Base-by-base conservation (phyloP, 208 protist species). In the Trypanosoma platydactyli region DNA sequence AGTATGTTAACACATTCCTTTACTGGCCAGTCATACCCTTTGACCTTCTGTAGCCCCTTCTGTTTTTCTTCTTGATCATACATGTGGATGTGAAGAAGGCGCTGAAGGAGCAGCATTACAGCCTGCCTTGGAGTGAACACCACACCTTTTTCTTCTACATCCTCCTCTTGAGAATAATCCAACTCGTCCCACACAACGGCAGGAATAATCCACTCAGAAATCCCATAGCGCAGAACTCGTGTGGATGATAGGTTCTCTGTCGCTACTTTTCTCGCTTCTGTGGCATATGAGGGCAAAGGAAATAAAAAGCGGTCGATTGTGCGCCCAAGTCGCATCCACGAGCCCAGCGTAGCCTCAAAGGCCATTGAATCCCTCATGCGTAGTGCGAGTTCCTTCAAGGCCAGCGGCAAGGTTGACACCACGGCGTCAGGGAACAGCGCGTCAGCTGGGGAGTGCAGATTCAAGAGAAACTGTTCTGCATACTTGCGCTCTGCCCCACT, bases 341-440 rank as follows among this genome's bases (percentile, higher is more conserved):
- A 33, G 24, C 24, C n/a, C 13, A 67, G 40, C 16, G 52, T 63
- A 1, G 44, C 18, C 12, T 58, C 69, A 53, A 63, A 68, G 11
- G 49, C 16, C 69, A 75, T 75, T 9, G 62, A 69, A 38, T 75
- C 69, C 12, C 69, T 49, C 53, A 77, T 48, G 16, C 65, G 54
- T 45, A 20, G 38, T 27, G 71, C 71, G 5, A 77, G 41, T 24
- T 46, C 18, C 42, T 46, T 42, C 6, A 65, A 5, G 27, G 18
- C 20, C 15, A 45, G 29, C 1, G 56, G 56, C n/a, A 77, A 41
- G 9, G 22, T 15, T n/a, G 41, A n/a, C 22, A 77, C 0, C 18
- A 59, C 5, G 13, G 22, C 35, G 12, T 71, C 53, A n/a, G 63
- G 55, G 58, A 77, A 77, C 1, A 77, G 33, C 48, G 38, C 13